Evolutionary conservation across 495 filamentous ascomycete species (phyloP), one percentile per base, ranked within the genome.

Genomic region (Ramalina peruviana): DNA sequence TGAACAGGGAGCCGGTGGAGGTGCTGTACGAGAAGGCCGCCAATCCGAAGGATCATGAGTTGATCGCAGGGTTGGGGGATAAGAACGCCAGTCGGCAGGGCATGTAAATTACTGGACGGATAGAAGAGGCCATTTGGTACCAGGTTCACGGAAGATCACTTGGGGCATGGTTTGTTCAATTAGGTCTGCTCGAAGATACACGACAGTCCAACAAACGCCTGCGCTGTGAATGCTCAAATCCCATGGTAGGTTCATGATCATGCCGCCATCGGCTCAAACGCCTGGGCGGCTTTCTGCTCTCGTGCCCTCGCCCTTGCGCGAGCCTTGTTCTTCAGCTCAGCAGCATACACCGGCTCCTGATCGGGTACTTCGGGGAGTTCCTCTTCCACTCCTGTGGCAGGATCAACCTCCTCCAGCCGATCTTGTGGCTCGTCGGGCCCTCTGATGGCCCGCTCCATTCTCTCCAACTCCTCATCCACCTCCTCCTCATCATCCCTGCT

Each of bases 401-500:
- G 7, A 11, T 33, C 3, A 1, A 11, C 30, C 12, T 33, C 30
- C 30, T 10, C 12, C 30, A 33, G 15, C 16, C 9, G 40, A 23
- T 41, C 21, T 17, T 7, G 40, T 23, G 10, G 21, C 39, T 41
- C 39, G 2, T 20, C 23, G 16, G 16, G 40, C 23, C 65, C 63
- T 43, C 65, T 67, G 12, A 85, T 65, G 63, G 95, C 82, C 16
- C 69, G 74, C 62, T 86, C 81, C 50, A 97, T 67, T 17, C 75
- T 81, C 43, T 83, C 87, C 54, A 98, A 66, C 68, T 97, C 92
- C 58, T 96, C 88, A 60, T 96, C 93, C 21, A 97, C 93, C 59
- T 96, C 92, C 53, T 96, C 93, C 63, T 97, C 92, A 65, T 97
- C 93, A 60, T 90, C 83, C 59, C 86, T 88, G 36, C 84, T 86